These are phyloP conservation scores for Umbelopsis sp. DNA, from an alignment of 192 early-diverging fungal genomes.

Conservation along the genomic window DNA sequence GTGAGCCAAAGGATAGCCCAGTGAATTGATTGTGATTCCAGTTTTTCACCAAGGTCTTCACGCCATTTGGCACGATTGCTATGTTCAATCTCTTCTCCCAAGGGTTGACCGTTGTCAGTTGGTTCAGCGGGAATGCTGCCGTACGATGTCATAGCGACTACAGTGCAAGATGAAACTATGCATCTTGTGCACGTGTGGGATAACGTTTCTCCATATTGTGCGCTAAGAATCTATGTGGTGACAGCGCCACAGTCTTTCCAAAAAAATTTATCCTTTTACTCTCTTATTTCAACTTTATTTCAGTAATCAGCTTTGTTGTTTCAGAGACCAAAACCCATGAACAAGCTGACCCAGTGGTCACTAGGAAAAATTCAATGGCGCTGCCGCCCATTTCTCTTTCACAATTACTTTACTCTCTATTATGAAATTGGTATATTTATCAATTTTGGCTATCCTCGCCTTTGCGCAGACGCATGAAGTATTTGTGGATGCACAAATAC, in stretches of 20 bases:
- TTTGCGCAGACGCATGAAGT: too few species aligned
- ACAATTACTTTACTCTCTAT: too few species aligned
- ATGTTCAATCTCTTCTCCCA: background rate
- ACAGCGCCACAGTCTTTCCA: background rate
- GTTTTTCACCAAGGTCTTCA: constrained; percentile 23
- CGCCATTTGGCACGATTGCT: constrained; percentile 21
- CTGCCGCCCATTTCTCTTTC: too few species aligned
- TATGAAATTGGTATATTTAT: too few species aligned
- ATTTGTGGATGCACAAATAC: background rate
- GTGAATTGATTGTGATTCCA: constrained; percentile 28
- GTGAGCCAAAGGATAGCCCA: constrained; percentile 27
- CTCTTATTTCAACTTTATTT: too few species aligned
- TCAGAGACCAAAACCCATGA: too few species aligned
- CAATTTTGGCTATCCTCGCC: too few species aligned
- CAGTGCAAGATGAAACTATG: background rate
- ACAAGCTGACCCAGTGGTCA: too few species aligned
- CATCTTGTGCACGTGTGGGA: background rate
- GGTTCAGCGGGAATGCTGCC: background rate
- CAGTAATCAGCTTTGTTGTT: too few species aligned
- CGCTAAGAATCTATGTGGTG: background rate
- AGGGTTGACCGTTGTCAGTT: background rate
- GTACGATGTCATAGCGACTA: background rate
- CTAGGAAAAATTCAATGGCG: too few species aligned
- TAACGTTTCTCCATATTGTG: background rate
- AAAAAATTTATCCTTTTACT: background rate